phyloP scores from a whole-genome alignment of 2,329 filamentous ascomycete species.

The Cladosporium phlei region DNA sequence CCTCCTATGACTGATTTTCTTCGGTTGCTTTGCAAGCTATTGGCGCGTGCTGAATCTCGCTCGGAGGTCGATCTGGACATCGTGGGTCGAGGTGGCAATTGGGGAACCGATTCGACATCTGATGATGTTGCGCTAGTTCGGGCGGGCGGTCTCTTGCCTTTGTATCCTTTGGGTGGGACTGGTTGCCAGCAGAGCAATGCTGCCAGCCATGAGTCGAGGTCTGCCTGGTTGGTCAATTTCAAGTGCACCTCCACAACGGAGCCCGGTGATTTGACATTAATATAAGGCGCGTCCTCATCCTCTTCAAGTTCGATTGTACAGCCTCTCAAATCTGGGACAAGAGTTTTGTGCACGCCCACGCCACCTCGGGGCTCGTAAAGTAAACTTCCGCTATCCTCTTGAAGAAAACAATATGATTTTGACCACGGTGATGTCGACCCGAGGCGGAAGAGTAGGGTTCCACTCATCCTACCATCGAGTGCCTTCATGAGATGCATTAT shows the following conservation, averaged over 20 bases:
- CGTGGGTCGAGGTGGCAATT: slow-evolving; percentile 17
- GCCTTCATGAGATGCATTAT: slow-evolving; percentile 72
- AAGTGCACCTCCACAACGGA: slow-evolving; percentile 62
- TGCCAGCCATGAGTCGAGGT: slow-evolving; percentile 75
- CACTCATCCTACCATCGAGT: slow-evolving; percentile 73
- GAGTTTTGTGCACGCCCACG: slow-evolving; percentile 58
- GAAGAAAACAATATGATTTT: slow-evolving; percentile 69
- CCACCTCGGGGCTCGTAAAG: slow-evolving; percentile 69
- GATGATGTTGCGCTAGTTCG: slow-evolving; percentile 17
- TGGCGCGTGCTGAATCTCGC: slow-evolving; percentile 20
- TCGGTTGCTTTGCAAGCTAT: slow-evolving; percentile 29
- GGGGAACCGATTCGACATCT: slow-evolving; percentile 24
- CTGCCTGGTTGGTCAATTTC: slow-evolving; percentile 58
- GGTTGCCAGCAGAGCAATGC: slow-evolving; percentile 79
- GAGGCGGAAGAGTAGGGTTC: slow-evolving; percentile 67
- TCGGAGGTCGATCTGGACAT: slow-evolving; percentile 7
- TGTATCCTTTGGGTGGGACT: slow-evolving; percentile 55
- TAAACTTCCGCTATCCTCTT: slow-evolving; percentile 68
- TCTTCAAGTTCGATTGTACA: slow-evolving; percentile 59
- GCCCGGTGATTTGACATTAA: slow-evolving; percentile 50
- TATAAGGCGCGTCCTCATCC: slow-evolving; percentile 43
- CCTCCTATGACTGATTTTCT: slow-evolving; percentile 45
- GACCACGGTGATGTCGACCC: slow-evolving; percentile 61
- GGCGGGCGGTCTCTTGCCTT: slow-evolving; percentile 46
- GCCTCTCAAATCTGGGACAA: slow-evolving; percentile 70